Base-by-base conservation (phyloP, 2,329 filamentous ascomycete genomes). In the Thelonectria blattea region DNA sequence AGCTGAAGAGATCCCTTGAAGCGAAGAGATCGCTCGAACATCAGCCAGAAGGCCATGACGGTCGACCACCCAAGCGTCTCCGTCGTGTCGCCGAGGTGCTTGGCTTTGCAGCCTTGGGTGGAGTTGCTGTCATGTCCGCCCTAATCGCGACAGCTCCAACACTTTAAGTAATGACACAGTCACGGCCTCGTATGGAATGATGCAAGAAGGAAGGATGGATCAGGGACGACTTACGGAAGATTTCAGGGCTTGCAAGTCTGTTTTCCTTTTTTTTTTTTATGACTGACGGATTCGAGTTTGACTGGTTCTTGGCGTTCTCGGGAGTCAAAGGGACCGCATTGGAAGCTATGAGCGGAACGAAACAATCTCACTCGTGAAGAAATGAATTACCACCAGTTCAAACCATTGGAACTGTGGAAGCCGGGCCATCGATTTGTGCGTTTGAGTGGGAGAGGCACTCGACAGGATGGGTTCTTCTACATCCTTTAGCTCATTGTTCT, bases 81-180 rank as follows among this genome's bases (percentile, higher is more conserved):
- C 72, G 73, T 12, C 72, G 70, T 48, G 72, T 72, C 43, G 76
- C 74, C 4, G 76, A 78, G 52, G 71, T 71, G 0, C 62, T 78
- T 22, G 74, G 76, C 9, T 75, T 73, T 39, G 75, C 73, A 11
- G 73, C 76, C 5, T 64, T 78, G 3, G 76, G 76, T 8, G 76
- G 76, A 18, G 67, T 75, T 8, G 75, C 75, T n/a, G 76, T 77
- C 41, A 73, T 78, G 71, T 75, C 75, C 22, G 76, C 75, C 3
- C 62, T 78, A 37, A 78, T 78, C 52, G 76, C 74, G 18, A 78
- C 75, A 3, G 76, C 76, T 3, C 76, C 76, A 3, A 64, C 66
- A 11, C 60, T 71, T 14, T 64, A 7, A 52, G 5, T 12, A 10
- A n/a, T 32, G 18, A 30, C 14, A 24, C n/a, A 17, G 15, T 12